phyloP scores from a whole-genome alignment of 73 alveolate species.

The Paramecium biaurelia region DNA sequence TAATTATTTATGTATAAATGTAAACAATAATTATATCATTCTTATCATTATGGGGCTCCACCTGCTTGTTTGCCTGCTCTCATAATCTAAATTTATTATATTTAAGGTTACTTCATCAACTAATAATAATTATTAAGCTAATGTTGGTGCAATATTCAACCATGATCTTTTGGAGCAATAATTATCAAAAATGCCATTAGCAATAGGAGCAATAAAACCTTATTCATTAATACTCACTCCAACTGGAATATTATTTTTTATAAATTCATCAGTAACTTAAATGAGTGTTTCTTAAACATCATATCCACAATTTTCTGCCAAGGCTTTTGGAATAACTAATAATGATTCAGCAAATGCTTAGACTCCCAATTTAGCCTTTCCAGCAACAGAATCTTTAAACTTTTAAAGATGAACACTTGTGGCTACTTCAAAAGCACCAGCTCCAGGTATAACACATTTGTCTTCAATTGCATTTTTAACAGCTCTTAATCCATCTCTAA shows the following conservation, averaged over 20 bases:
- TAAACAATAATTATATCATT: background rate
- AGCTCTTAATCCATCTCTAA: slow-evolving; percentile 99
- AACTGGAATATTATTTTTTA: slow-evolving; percentile 77
- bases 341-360: slow-evolving; percentile 94
- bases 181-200: slow-evolving; percentile 59
- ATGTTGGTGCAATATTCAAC: slow-evolving; percentile 62
- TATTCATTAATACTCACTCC: slow-evolving; percentile 80
- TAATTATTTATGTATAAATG: background rate
- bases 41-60: slow-evolving; percentile 36
- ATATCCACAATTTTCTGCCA: slow-evolving; percentile 92
- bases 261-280: slow-evolving; percentile 76
- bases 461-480: slow-evolving; percentile 98
- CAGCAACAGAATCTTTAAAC: slow-evolving; percentile 69
- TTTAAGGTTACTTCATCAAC: slow-evolving; percentile 52
- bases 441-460: slow-evolving; percentile 97
- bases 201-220: slow-evolving; percentile 62
- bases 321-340: slow-evolving; percentile 87
- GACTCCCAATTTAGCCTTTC: slow-evolving; percentile 93
- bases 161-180: slow-evolving; percentile 57
- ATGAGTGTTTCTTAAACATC: slow-evolving; percentile 90
- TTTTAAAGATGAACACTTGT: slow-evolving; percentile 78
- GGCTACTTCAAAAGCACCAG: slow-evolving; percentile 99
- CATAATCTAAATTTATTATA: slow-evolving; percentile 51
- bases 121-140: slow-evolving; percentile 59
- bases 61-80: slow-evolving; percentile 68